These are phyloP conservation scores for Scutellaria barbata DNA, from an alignment of 257 asterid species.

Conservation along the genomic window DNA sequence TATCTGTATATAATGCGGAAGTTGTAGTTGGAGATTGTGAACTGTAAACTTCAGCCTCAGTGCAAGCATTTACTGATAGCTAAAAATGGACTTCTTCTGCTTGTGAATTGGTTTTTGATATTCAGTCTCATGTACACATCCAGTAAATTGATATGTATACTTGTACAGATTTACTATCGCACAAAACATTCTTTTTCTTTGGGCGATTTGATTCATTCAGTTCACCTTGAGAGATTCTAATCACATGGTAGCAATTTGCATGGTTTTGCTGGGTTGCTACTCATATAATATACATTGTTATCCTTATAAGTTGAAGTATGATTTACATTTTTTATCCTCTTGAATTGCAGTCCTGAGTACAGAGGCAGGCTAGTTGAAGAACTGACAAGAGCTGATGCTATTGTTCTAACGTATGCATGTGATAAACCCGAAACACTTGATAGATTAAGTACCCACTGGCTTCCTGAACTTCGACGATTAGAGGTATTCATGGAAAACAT, in stretches of 20 bases:
- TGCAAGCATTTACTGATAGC: neutral
- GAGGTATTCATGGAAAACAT: slow-evolving; percentile 61
- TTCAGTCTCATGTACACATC: neutral
- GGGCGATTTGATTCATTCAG: neutral
- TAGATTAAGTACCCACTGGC: slow-evolving; percentile 94
- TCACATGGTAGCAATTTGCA: neutral
- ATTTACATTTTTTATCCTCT: slow-evolving; percentile 12
- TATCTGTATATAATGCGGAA: neutral
- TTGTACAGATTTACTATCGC: neutral
- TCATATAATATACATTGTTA: neutral
- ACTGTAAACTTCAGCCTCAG: neutral
- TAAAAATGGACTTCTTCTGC: neutral
- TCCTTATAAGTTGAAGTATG: slow-evolving; percentile 20
- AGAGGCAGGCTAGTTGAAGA: slow-evolving; percentile 79
- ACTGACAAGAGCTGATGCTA: slow-evolving; percentile 81
- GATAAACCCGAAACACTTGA: slow-evolving; percentile 89
- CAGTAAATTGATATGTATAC: neutral
- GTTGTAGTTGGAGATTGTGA: slow-evolving; percentile 9
- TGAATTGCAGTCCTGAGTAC: slow-evolving; percentile 66
- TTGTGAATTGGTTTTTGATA: neutral
- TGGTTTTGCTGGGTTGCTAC: neutral
- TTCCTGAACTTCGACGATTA: slow-evolving; percentile 86
- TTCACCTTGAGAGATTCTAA: slow-evolving; percentile 6
- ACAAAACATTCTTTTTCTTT: neutral
- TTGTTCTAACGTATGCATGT: slow-evolving; percentile 92